Evolutionary conservation across 2,329 filamentous ascomycete species (phyloP).

Genomic region (Purpureocillium takamizusanense): DNA sequence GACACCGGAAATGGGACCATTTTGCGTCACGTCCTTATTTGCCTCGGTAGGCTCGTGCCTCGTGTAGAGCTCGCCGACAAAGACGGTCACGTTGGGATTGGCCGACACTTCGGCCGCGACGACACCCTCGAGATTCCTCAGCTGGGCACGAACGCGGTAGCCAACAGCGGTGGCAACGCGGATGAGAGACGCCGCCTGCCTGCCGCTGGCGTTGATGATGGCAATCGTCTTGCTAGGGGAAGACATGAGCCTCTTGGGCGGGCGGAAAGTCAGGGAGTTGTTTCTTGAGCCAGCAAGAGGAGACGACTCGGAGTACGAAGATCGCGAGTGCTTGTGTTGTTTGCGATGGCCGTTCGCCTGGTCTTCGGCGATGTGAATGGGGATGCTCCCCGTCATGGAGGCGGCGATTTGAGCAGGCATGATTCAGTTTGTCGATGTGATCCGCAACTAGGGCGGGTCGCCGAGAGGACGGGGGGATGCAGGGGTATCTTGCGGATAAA

Average conservation of each 20-base stretch:
- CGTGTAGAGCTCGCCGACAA: conserved; percentile 56
- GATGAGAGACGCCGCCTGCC: conserved; percentile 91
- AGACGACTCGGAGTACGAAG: conserved; percentile 52
- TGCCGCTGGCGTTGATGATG: conserved; percentile 90
- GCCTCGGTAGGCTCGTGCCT: conserved; percentile 40
- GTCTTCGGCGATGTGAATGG: conserved; percentile 26
- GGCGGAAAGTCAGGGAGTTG: conserved; percentile 52
- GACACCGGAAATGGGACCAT: conserved; percentile 51
- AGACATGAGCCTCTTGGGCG: conserved; percentile 49
- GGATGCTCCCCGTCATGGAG: conserved; percentile 26
- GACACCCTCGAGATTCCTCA: conserved; percentile 77
- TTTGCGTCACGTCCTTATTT: conserved; percentile 57
- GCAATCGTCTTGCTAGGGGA: conserved; percentile 72
- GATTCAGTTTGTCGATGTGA: conserved; percentile 11
- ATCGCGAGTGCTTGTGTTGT: conserved; percentile 52
- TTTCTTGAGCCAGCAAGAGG: conserved; percentile 45
- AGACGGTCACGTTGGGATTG: conserved; percentile 65
- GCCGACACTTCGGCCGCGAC: conserved; percentile 78
- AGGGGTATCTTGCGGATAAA: conserved; percentile 2
- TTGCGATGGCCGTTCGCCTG: conserved; percentile 25
- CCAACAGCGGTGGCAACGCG: conserved; percentile 89
- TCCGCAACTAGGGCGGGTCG: conserved; percentile 5
- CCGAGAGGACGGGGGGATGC: not conserved
- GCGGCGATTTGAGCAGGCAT: conserved; percentile 31
- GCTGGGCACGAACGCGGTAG: conserved; percentile 85